Evolutionary conservation across 2,329 filamentous ascomycete species (phyloP).

Genomic region (Claviceps capensis): DNA sequence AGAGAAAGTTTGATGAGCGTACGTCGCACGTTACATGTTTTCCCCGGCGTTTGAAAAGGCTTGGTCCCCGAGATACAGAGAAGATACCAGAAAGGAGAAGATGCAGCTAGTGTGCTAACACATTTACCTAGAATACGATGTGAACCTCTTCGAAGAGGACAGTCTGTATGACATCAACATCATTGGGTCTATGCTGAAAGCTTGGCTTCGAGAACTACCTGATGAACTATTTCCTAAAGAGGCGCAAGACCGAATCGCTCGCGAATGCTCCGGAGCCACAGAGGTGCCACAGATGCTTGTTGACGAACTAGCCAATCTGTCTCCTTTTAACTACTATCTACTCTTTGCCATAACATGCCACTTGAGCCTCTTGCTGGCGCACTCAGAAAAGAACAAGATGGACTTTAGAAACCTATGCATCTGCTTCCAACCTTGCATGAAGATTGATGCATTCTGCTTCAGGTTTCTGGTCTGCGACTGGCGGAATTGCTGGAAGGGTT

Average conservation of each 20-base stretch:
- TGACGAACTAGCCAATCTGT: conserved; percentile 85
- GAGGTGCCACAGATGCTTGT: conserved; percentile 74
- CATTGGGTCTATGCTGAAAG: conserved; percentile 89
- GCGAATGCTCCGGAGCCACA: conserved; percentile 66
- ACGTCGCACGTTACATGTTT: conserved; percentile 12
- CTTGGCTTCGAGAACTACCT: conserved; percentile 87
- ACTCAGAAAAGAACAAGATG: conserved; percentile 96
- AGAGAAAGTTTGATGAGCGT: conserved; percentile 80
- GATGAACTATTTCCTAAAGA: conserved; percentile 85
- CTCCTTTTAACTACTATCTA: conserved; percentile 94
- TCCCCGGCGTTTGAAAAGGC: too few relatives aligned
- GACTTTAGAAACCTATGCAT: conserved; percentile 91
- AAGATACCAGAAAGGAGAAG: background rate
- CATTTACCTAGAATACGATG: conserved; percentile 53
- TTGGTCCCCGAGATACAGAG: too few relatives aligned
- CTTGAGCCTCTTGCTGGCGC: conserved; percentile 77
- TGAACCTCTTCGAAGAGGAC: conserved; percentile 76
- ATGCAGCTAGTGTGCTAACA: conserved; percentile 1
- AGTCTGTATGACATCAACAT: conserved; percentile 95
- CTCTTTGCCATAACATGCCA: conserved; percentile 96
- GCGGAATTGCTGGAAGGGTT: conserved; percentile 95
- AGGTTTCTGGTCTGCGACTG: conserved; percentile 90
- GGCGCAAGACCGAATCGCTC: conserved; percentile 65
- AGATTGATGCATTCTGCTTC: conserved; percentile 90
- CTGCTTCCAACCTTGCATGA: conserved; percentile 94